phyloP scores from a whole-genome alignment of 2,329 filamentous ascomycete genomes.

The Alternaria longipes region DNA sequence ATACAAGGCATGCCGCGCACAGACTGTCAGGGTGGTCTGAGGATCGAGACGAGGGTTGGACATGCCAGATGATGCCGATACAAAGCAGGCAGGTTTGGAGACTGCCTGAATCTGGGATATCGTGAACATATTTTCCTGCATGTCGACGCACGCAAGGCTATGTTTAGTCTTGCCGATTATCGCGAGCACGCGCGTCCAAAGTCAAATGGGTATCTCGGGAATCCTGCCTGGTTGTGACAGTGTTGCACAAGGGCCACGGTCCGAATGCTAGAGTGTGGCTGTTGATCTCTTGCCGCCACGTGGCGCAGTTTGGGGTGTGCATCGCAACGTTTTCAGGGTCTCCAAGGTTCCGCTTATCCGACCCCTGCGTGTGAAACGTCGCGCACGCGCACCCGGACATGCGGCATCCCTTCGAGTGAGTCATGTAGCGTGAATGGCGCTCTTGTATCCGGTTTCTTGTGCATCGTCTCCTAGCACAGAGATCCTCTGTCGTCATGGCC shows the following conservation, averaged over 20 bases:
- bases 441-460: conserved; percentile 4
- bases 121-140: background rate
- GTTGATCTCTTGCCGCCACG: conserved; percentile 13
- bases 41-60: conserved; percentile 9
- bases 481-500: background rate
- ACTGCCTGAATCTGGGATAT: background rate
- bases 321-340: conserved; percentile 10
- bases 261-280: background rate
- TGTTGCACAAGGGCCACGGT: conserved; percentile 1
- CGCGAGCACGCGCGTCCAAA: conserved; percentile 5
- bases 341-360: conserved; percentile 1
- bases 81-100: conserved; percentile 5
- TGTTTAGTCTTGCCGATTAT: background rate
- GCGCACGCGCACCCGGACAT: conserved; percentile 12
- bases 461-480: background rate
- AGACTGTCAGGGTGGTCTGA: conserved; percentile 9
- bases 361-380: conserved; percentile 9
- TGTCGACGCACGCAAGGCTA: background rate
- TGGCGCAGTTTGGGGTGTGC: conserved; percentile 13
- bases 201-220: conserved; percentile 2
- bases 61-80: conserved; percentile 11
- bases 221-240: conserved; percentile 5
- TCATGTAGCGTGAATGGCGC: background rate
- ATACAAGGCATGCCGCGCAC: conserved; percentile 12
- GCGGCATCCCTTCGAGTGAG: conserved; percentile 6